These are phyloP conservation scores for Fulvia fulva DNA, from an alignment of 2,329 filamentous ascomycete genomes.

Conservation along the genomic window DNA sequence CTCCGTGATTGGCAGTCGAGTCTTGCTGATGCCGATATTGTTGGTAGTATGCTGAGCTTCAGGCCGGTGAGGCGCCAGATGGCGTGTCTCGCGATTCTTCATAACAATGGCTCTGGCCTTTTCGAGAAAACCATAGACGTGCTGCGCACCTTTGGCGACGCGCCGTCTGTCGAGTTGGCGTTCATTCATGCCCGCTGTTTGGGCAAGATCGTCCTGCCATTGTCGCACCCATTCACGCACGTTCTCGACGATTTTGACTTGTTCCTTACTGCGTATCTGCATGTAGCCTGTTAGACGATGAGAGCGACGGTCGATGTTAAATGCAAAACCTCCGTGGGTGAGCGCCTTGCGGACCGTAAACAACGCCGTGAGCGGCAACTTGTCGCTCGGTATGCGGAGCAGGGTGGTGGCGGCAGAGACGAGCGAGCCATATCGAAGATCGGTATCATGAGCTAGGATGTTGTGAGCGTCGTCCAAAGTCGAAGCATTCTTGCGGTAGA, in stretches of 20 bases:
- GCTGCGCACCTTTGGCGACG: constrained; percentile 18
- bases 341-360: constrained; percentile 69
- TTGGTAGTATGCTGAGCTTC: constrained; percentile 26
- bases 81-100: constrained; percentile 38
- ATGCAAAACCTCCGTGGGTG: constrained; percentile 56
- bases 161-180: constrained; percentile 13
- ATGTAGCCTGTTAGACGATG: constrained; percentile 57
- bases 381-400: constrained; percentile 28
- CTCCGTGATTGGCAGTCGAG: constrained; percentile 22
- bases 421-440: constrained; percentile 47
- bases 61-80: constrained; percentile 25
- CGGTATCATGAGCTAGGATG: constrained; percentile 41
- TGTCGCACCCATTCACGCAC: constrained; percentile 53
- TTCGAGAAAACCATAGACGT: constrained; percentile 38
- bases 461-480: constrained; percentile 49
- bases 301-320: constrained; percentile 51
- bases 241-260: constrained; percentile 50
- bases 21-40: constrained; percentile 39
- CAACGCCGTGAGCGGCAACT: constrained; percentile 41
- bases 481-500: constrained; percentile 46
- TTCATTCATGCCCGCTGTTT: constrained; percentile 17
- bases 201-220: constrained; percentile 48
- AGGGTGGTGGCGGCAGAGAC: constrained; percentile 44
- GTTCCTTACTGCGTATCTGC: constrained; percentile 55
- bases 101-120: constrained; percentile 40